Evolutionary conservation across 257 asterid genomes (phyloP).

Genomic region (Scutellaria baicalensis): DNA sequence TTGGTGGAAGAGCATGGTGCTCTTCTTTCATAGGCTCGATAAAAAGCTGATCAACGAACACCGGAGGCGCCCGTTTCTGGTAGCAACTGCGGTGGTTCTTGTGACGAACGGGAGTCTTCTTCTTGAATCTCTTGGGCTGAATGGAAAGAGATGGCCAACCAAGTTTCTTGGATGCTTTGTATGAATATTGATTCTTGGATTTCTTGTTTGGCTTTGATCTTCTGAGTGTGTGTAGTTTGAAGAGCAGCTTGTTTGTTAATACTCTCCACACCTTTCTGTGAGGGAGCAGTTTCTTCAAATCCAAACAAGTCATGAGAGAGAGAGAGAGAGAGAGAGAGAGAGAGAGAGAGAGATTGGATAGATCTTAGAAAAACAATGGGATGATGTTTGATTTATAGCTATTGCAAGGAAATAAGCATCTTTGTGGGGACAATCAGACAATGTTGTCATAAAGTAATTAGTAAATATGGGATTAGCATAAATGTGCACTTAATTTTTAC

Average conservation of each 20-base stretch:
- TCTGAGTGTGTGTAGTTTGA: conserved; percentile 24
- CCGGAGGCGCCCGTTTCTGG: conserved; percentile 27
- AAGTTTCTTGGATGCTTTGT: conserved; percentile 24
- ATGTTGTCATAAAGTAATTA: neutral
- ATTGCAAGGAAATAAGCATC: neutral
- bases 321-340: neutral
- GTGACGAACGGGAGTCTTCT: conserved; percentile 1
- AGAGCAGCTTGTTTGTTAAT: conserved; percentile 37
- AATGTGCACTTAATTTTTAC: conserved; percentile 18
- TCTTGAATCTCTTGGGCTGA: conserved; percentile 44
- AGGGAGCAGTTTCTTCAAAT: conserved; percentile 35
- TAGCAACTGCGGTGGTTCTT: neutral
- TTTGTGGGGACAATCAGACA: neutral
- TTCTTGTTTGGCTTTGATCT: conserved; percentile 29
- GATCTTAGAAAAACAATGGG: neutral
- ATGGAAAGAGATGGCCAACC: conserved; percentile 27
- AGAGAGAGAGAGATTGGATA: neutral
- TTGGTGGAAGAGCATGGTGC: neutral
- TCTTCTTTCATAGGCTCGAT: conserved; percentile 24
- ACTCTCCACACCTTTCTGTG: conserved; percentile 45
- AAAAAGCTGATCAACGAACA: conserved; percentile 57
- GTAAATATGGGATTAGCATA: neutral
- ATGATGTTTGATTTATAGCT: conserved; percentile 18
- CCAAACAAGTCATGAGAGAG: conserved; percentile 38
- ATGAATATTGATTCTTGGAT: neutral